Base-by-base conservation (phyloP, 495 filamentous ascomycete genomes). In the Aspergillus nidulans region DNA sequence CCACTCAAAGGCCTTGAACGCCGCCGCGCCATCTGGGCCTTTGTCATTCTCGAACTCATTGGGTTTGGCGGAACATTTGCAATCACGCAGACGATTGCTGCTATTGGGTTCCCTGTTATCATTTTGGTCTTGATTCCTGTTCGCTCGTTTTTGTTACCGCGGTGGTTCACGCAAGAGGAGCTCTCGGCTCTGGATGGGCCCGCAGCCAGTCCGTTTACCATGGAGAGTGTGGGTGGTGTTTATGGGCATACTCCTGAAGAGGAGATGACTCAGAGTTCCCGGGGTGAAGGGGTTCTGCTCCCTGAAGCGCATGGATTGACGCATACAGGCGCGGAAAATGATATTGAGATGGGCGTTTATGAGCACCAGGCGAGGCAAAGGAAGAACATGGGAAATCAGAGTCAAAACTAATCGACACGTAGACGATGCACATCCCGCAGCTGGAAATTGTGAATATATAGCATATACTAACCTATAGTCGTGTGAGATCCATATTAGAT, bases 71-170 rank as follows among this genome's bases (percentile, higher is more conserved):
- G 85, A 1, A 95, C 89, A 2, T 94, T 97, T 66, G 92, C 90
- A n/a, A 92, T 96, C 60, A 92, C 91, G 8, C 91, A 97, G 70
- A 96, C 92, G 0, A 89, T 96, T 46, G 92, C 90, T 8, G 92
- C 92, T 15, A 94, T 97, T 38, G 89, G 92, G 2, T 97, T 96
- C 64, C 92, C 92, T 4, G 82, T 96, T 7, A 82, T 96, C 51
- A 95, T 97, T 64, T 63, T 95, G 12, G 61, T 83, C 16, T 70
- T 96, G 15, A 85, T 97, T n/a, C 92, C 92, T 0, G 66, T 89
- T 1, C 75, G 92, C 8, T 85, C 85, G 8, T 77, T 85, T 49
- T 39, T 92, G n/a, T 61, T 97, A 55, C 91, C 91, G 4, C 71
- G 72, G 38, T 84, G 79, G 70, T 88, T 97, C 58, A 76, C 73